Percentiles rank a stretch among this genome's conserved stretches.
Conservation (phyloP, 495 filamentous ascomycete genomes). For the Penicillium turbatum region DNA sequence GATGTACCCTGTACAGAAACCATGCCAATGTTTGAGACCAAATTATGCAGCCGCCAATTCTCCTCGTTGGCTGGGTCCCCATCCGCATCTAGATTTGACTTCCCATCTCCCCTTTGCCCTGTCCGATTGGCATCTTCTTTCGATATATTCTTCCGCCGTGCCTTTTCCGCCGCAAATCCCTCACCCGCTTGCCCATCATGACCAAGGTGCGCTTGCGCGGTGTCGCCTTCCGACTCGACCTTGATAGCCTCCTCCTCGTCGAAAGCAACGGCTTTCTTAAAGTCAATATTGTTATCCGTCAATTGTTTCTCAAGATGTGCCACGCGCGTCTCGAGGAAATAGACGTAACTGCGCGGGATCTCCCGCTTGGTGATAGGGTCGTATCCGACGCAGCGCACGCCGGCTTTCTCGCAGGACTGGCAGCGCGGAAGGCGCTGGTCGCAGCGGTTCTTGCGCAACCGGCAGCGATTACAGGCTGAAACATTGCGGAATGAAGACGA, state of each 20-base stretch:
- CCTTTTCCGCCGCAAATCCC: slow-evolving; percentile 13
- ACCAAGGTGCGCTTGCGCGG: slow-evolving; percentile 17
- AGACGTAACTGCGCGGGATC: slow-evolving; percentile 92
- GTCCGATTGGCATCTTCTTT: slow-evolving; percentile 25
- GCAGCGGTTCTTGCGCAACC: slow-evolving; percentile 88
- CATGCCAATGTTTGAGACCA: slow-evolving; percentile 74
- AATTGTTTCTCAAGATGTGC: slow-evolving; percentile 79
- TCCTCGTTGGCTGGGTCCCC: slow-evolving; percentile 47
- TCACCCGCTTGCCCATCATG: slow-evolving; percentile 15
- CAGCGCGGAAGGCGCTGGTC: slow-evolving; percentile 90
- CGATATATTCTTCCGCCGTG: slow-evolving; percentile 18
- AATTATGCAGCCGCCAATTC: slow-evolving; percentile 60
- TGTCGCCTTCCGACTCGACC: slow-evolving; percentile 33
- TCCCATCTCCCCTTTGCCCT: slow-evolving; percentile 36
- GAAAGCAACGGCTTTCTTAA: slow-evolving; percentile 71
- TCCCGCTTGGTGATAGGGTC: slow-evolving; percentile 94
- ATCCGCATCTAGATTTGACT: slow-evolving; percentile 17
- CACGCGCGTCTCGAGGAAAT: slow-evolving; percentile 84
- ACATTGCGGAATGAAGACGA: slow-evolving; percentile 82
- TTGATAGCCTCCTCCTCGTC: slow-evolving; percentile 54
- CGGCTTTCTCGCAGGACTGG: slow-evolving; percentile 84
- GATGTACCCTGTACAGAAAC: slow-evolving; percentile 71
- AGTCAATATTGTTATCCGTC: slow-evolving; percentile 62
- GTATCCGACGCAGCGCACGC: slow-evolving; percentile 86
- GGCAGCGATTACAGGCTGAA: slow-evolving; percentile 89